Conservation (phyloP, 306 rosid genomes). For the Lagenaria siceraria region DNA sequence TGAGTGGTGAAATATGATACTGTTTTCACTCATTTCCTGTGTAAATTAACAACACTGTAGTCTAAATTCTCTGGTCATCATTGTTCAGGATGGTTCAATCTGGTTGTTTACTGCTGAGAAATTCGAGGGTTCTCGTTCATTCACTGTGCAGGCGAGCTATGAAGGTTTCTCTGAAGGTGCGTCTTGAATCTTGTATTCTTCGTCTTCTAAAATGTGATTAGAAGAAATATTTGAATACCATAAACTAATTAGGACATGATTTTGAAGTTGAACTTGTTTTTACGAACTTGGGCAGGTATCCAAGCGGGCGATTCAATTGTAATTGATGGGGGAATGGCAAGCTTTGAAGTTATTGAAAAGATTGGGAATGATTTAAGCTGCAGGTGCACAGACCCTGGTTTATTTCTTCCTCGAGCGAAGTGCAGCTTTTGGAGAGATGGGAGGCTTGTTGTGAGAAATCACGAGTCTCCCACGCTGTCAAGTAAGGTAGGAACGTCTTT, state of each 20-base stretch:
- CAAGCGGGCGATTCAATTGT: conserved; percentile 72
- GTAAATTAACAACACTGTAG: background rate
- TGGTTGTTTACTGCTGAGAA: conserved; percentile 63
- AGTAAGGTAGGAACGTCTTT: conserved; percentile 31
- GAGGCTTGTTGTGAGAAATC: conserved; percentile 54
- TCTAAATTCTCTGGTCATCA: conserved; percentile 7
- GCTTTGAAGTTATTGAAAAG: conserved; percentile 60
- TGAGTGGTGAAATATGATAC: background rate
- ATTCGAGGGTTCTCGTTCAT: conserved; percentile 58
- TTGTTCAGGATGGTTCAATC: conserved; percentile 52
- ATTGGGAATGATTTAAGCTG: conserved; percentile 53
- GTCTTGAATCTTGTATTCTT: background rate
- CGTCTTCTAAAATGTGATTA: background rate
- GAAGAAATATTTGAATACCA: background rate
- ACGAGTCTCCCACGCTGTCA: conserved; percentile 58
- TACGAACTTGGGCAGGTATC: conserved; percentile 29
- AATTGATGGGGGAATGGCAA: conserved; percentile 85
- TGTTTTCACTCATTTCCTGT: background rate
- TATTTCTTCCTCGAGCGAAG: conserved; percentile 73
- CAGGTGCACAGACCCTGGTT: conserved; percentile 73
- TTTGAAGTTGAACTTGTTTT: background rate
- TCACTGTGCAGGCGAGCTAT: conserved; percentile 60
- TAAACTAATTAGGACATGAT: background rate
- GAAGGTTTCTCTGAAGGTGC: conserved; percentile 66
- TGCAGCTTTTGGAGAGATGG: conserved; percentile 85